Conservation (phyloP, 495 filamentous ascomycete genomes). For the Neurospora intermedia region DNA sequence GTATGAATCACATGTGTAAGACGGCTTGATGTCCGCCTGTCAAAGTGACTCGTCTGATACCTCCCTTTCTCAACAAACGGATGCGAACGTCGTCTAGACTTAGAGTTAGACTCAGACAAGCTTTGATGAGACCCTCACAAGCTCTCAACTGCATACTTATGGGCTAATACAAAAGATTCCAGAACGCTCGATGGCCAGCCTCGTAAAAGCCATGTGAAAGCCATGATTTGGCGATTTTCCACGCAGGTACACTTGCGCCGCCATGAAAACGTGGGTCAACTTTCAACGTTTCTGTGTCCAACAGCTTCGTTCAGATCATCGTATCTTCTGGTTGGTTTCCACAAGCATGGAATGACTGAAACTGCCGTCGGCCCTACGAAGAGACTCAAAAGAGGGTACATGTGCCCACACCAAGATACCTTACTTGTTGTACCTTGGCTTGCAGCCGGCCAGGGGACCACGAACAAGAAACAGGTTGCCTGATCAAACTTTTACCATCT, state of each 20-base stretch:
- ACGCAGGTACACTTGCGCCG: background rate
- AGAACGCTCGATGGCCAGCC: background rate
- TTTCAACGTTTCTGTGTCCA: background rate
- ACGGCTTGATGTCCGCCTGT: background rate
- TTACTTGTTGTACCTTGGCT: background rate
- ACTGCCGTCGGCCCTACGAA: background rate
- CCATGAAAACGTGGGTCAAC: background rate
- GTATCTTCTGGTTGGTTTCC: background rate
- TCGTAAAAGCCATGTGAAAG: background rate
- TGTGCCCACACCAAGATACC: background rate
- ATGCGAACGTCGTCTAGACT: background rate
- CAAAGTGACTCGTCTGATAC: background rate
- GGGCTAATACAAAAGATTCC: background rate
- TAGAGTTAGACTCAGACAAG: background rate
- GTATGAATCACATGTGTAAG: background rate
- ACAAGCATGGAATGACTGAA: background rate
- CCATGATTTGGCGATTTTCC: background rate
- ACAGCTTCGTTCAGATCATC: background rate
- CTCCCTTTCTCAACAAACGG: background rate
- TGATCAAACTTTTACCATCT: background rate
- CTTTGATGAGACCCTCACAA: background rate
- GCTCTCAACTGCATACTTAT: background rate
- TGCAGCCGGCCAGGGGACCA: background rate
- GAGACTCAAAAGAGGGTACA: background rate
- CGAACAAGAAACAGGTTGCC: background rate